These are phyloP conservation scores for Forsythia viridissima DNA, from an alignment of 257 asterid species.

Conservation along the genomic window DNA sequence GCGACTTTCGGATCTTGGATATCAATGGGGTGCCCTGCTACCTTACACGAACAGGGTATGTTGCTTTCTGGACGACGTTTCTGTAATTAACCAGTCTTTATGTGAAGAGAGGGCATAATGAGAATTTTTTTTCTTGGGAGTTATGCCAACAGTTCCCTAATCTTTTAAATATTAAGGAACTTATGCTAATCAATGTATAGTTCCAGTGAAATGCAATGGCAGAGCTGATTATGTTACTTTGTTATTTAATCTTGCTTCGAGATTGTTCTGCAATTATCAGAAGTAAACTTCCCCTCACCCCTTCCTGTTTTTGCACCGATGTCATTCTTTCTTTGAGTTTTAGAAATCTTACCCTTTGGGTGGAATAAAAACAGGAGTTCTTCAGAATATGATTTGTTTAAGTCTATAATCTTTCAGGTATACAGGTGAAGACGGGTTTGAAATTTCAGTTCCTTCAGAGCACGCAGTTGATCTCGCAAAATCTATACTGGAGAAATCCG, in stretches of 20 bases:
- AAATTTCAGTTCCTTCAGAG: conserved; percentile 93
- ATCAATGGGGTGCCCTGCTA: conserved; percentile 83
- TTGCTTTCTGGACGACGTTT: conserved; percentile 15
- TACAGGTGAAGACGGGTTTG: conserved; percentile 98
- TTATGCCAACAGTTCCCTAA: background rate
- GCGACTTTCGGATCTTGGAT: conserved; percentile 74
- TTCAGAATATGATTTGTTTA: background rate
- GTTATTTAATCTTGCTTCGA: background rate
- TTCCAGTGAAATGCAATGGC: background rate
- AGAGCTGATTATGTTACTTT: background rate
- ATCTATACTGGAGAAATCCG: conserved; percentile 89
- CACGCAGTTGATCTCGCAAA: conserved; percentile 88
- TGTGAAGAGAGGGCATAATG: conserved; percentile 8
- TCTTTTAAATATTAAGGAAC: background rate
- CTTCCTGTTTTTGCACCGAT: too few relatives aligned
- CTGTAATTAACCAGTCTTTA: background rate
- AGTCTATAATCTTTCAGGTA: conserved; percentile 59
- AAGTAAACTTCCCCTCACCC: background rate
- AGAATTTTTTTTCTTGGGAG: background rate
- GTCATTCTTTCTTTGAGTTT: background rate
- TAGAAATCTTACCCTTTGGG: background rate
- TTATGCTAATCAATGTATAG: background rate
- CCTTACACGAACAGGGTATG: conserved; percentile 95
- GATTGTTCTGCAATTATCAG: conserved; percentile 6
- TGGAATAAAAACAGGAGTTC: background rate